Evolutionary conservation across 108 stramenopile genomes (phyloP), one percentile per base, ranked within the genome.

Genomic region (Schizochytrium sp.): DNA sequence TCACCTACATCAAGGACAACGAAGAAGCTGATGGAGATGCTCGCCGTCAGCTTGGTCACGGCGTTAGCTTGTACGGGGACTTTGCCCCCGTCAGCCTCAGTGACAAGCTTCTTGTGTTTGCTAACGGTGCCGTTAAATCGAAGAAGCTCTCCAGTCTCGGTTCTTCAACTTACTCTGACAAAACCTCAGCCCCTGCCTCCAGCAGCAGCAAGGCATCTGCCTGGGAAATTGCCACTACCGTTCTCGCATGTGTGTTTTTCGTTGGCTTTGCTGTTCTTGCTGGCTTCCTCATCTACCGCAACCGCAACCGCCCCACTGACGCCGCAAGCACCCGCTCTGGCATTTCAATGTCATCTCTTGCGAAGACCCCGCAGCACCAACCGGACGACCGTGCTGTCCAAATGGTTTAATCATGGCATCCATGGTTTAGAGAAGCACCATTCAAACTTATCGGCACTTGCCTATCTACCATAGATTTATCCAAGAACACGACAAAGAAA

Each of bases 201-300:
- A 28, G 19, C 64, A 7, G 19, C 5, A 38, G 64, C 1, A 12
- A 3, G 19, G 19, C 64, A 28, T 69, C 64, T 0, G 64, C 64
- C 0, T 69, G 64, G 64, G 64, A 69, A 69, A 69, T 69, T 2
- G 64, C 64, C 64, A 69, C 64, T 1, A 69, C 64, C 19, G 15
- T 15, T 38, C 40, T 44, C 12, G 44, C 64, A 0, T 1, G 40
- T 7, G 2, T 69, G 2, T 15, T 69, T 7, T 38, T 8, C 12
- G 42, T 69, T 2, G 19, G 10, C 3, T 5, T 69, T 38, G 12
- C 28, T 8, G 64, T 69, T 44, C 40, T 69, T 7, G 64, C 64
- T 44, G 64, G 2, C 64, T 44, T 69, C 64, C 44, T 28, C 15
- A 5, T 13, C 2, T 38, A 38, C 5, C 64, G 7, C 0, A 15